phyloP scores from a whole-genome alignment of 2,329 filamentous ascomycete species.

The Colletotrichum echinochloae region DNA sequence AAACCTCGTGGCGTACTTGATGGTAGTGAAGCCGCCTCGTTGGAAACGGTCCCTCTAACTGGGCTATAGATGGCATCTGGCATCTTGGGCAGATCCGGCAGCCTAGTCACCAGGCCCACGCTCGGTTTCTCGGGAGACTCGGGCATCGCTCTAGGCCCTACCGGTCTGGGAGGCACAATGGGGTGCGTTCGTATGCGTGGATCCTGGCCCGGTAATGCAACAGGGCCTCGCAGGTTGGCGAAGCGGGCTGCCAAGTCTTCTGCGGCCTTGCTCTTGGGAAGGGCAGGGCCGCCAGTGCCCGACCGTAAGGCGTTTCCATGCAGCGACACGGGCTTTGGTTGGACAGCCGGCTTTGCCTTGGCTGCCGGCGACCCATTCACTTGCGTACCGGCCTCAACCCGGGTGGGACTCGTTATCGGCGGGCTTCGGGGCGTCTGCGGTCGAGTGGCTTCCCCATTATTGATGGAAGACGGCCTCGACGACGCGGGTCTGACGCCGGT shows the following conservation, averaged over 20 bases:
- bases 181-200: conserved; percentile 65
- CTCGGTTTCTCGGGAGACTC: conserved; percentile 54
- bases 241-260: conserved; percentile 69
- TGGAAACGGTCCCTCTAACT: conserved; percentile 77
- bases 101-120: conserved; percentile 62
- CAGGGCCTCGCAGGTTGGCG: conserved; percentile 63
- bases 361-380: conserved; percentile 37
- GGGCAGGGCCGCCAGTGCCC: conserved; percentile 45
- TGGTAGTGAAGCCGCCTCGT: conserved; percentile 73
- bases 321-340: conserved; percentile 76
- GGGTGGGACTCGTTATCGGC: conserved; percentile 39
- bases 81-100: conserved; percentile 73
- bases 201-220: conserved; percentile 59
- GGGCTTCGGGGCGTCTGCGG: conserved; percentile 37
- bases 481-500: conserved; percentile 66
- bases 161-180: conserved; percentile 53
- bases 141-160: conserved; percentile 67
- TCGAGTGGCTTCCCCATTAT: conserved; percentile 24
- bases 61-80: conserved; percentile 84
- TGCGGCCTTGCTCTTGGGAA: conserved; percentile 48
- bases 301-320: conserved; percentile 69
- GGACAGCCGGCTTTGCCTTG: conserved; percentile 61
- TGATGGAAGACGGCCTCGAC: conserved; percentile 28
- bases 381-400: conserved; percentile 8
- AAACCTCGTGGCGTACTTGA: conserved; percentile 73